phyloP scores from a whole-genome alignment of 441 rosid species.

The Adansonia rubrostipa region DNA sequence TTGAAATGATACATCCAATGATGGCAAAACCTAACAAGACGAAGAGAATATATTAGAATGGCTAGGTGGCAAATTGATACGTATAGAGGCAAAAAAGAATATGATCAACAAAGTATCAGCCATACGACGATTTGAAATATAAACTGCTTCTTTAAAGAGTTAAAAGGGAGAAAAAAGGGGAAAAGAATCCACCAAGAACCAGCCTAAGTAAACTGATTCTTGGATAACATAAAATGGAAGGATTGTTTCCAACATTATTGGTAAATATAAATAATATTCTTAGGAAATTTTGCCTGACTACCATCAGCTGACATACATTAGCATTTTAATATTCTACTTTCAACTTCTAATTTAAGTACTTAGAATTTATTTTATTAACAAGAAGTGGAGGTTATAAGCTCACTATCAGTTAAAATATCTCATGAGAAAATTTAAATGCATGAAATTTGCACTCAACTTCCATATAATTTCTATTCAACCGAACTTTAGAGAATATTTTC shows the following conservation, averaged over 20 bases:
- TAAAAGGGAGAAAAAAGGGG: not conserved
- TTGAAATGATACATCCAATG: conserved; percentile 75
- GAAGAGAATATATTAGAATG: conserved; percentile 27
- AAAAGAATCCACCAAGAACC: conserved; percentile 11
- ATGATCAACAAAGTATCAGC: not conserved
- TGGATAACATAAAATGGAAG: not conserved
- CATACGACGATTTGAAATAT: conserved; percentile 15
- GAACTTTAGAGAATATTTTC: conserved; percentile 8
- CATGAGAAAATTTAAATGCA: not conserved
- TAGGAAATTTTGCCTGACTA: not conserved
- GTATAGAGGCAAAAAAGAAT: not conserved
- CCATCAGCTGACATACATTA: conserved; percentile 15
- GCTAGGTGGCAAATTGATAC: not conserved
- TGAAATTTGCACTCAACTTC: conserved; percentile 17
- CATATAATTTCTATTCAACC: not conserved
- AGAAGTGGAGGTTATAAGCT: not conserved
- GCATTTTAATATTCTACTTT: not conserved
- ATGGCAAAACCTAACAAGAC: conserved; percentile 71
- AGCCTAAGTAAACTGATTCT: not conserved
- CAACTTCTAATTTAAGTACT: not conserved
- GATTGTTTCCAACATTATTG: conserved; percentile 11
- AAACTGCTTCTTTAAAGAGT: not conserved
- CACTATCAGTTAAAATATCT: not conserved
- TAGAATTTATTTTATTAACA: not conserved
- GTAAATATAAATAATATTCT: not conserved